These are phyloP conservation scores for Marchantia paleacea DNA, from an alignment of 225 moss, liverwort and hornwort genomes.

Conservation along the genomic window DNA sequence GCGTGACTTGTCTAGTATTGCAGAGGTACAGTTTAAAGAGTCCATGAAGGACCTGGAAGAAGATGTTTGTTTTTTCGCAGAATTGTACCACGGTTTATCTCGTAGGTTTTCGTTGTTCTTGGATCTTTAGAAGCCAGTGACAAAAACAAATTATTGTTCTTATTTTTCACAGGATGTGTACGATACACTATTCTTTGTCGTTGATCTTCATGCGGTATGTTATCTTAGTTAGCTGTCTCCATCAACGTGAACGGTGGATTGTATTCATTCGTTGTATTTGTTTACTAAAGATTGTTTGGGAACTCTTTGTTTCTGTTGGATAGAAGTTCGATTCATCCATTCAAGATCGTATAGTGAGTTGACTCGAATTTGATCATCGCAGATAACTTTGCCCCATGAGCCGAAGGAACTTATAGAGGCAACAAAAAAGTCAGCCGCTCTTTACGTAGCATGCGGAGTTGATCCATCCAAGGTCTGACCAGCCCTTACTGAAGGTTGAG, in stretches of 20 bases:
- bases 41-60: not conserved
- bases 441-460: conserved; percentile 91
- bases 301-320: not conserved
- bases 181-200: conserved; percentile 94
- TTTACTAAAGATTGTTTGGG: not conserved
- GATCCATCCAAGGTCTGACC: conserved; percentile 78
- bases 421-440: conserved; percentile 79
- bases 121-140: not conserved
- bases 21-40: not conserved
- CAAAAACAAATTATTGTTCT: not conserved
- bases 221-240: not conserved
- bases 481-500: conserved; percentile 16
- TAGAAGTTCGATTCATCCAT: not conserved
- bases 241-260: not conserved
- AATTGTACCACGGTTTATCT: not conserved
- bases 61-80: not conserved
- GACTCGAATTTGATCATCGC: not conserved
- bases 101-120: not conserved
- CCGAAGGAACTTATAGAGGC: conserved; percentile 75
- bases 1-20: not conserved
- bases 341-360: not conserved
- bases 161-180: conserved; percentile 62
- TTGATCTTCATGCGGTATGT: conserved; percentile 94
- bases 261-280: not conserved
- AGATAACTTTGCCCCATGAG: conserved; percentile 91